These are phyloP conservation scores for Linanthus parryae DNA, from an alignment of 148 eudicot species.

Conservation along the genomic window DNA sequence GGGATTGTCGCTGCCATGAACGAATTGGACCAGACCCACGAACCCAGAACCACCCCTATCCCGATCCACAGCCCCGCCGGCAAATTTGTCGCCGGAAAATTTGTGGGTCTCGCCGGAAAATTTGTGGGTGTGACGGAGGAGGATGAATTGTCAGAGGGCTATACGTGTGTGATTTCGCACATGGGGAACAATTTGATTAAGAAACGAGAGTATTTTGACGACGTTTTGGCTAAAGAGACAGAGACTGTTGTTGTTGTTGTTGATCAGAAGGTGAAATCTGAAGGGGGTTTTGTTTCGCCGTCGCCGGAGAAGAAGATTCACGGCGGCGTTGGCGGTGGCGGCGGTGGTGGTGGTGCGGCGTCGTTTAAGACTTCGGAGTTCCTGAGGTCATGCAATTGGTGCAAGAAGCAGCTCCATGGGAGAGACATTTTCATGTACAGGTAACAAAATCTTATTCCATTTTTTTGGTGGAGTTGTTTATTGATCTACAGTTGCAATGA, in stretches of 20 bases:
- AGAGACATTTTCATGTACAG: conserved; percentile 56
- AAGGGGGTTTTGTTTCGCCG: too few relatives aligned
- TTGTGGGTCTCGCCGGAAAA: background rate
- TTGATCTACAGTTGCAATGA: background rate
- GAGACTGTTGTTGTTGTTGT: conserved; percentile 5
- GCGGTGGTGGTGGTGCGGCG: background rate
- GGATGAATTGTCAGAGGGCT: conserved; percentile 43
- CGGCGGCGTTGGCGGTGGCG: background rate
- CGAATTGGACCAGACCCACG: conserved; percentile 8
- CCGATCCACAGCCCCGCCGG: conserved; percentile 13
- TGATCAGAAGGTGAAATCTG: background rate
- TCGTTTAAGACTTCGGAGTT: conserved; percentile 21
- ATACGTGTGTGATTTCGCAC: conserved; percentile 49
- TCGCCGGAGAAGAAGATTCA: too few relatives aligned
- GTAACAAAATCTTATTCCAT: conserved; percentile 10
- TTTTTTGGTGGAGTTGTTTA: too few relatives aligned
- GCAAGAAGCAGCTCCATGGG: conserved; percentile 47
- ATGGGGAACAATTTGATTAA: conserved; percentile 36
- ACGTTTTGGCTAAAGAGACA: conserved; percentile 14
- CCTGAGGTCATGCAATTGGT: conserved; percentile 35
- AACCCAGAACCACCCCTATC: conserved; percentile 30
- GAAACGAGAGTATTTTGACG: conserved; percentile 47
- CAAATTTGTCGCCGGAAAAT: background rate
- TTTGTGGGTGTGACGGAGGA: conserved; percentile 17
- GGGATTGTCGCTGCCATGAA: conserved; percentile 34